Conservation (phyloP, 352 stramenopile genomes). For the Globisporangium nunn region DNA sequence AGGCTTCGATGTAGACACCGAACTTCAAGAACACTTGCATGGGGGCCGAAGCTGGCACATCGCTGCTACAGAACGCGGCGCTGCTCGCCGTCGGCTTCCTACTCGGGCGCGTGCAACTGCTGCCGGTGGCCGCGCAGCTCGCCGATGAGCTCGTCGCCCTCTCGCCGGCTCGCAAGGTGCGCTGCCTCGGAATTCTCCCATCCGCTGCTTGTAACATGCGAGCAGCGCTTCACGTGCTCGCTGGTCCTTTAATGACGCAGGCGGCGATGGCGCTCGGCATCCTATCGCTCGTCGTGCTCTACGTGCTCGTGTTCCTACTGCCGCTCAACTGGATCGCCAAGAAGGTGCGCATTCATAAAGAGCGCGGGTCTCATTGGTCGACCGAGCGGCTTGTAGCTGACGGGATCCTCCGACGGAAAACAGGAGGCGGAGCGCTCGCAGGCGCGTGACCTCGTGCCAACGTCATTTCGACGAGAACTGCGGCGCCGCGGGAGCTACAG, state of each 20-base stretch:
- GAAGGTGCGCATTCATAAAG: slow-evolving; percentile 14
- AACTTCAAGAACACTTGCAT: slow-evolving; percentile 9
- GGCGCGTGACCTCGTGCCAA: slow-evolving; percentile 19
- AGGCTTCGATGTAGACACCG: too few relatives aligned
- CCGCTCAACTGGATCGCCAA: slow-evolving; percentile 45
- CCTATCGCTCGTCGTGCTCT: slow-evolving; percentile 39
- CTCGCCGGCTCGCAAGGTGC: slow-evolving; percentile 40
- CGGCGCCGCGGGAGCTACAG: slow-evolving; percentile 81
- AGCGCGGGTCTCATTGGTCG: neutral
- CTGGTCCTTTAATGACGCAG: slow-evolving; percentile 9
- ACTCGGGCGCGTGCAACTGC: slow-evolving; percentile 44
- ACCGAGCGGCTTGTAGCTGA: neutral
- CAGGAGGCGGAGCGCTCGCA: slow-evolving; percentile 22
- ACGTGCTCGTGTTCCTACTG: slow-evolving; percentile 51
- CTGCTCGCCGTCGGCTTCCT: slow-evolving; percentile 59
- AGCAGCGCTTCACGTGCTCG: neutral
- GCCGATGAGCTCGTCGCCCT: slow-evolving; percentile 42
- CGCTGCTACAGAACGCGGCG: slow-evolving; percentile 54
- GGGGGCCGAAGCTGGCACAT: slow-evolving; percentile 36
- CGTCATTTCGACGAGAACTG: slow-evolving; percentile 76
- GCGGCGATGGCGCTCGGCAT: slow-evolving; percentile 36
- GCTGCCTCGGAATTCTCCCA: neutral
- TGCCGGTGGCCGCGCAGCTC: slow-evolving; percentile 35
- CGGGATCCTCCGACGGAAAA: neutral
- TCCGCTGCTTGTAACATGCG: too few relatives aligned